Percentiles rank a stretch among this genome's conserved stretches.
Evolutionary conservation across 2,329 filamentous ascomycete species (phyloP).

Genomic region (Seiridium cupressi): DNA sequence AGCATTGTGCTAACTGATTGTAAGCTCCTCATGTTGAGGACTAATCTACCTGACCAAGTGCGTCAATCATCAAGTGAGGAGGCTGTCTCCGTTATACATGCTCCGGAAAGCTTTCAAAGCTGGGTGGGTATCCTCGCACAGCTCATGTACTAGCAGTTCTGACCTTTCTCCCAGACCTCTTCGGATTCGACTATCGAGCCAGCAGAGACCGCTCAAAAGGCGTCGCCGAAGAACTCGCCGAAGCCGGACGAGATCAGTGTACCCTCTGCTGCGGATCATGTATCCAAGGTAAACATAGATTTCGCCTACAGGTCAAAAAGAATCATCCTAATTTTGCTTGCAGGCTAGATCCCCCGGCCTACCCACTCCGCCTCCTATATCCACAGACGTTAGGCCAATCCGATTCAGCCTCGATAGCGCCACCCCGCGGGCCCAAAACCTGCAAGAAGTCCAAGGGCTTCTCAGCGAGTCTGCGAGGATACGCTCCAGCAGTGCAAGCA

Average conservation of each 20-base stretch:
- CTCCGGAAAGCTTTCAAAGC: slow-evolving; percentile 75
- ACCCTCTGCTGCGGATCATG: slow-evolving; percentile 31
- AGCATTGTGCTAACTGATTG: slow-evolving; percentile 9
- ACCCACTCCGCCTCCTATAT: slow-evolving; percentile 68
- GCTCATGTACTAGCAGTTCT: background rate
- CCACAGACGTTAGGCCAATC: slow-evolving; percentile 68
- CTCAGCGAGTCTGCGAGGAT: slow-evolving; percentile 50
- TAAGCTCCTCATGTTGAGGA: slow-evolving; percentile 53
- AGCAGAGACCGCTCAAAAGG: slow-evolving; percentile 27
- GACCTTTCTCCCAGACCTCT: slow-evolving; percentile 36
- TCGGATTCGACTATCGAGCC: slow-evolving; percentile 35
- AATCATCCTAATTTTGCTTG: background rate
- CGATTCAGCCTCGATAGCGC: slow-evolving; percentile 66
- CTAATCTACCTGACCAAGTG: slow-evolving; percentile 55
- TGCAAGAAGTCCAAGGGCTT: slow-evolving; percentile 66
- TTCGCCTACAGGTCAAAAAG: background rate
- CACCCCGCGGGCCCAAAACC: slow-evolving; percentile 81
- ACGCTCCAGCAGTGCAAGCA: slow-evolving; percentile 68
- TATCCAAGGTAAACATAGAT: slow-evolving; percentile 30
- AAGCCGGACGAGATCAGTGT: slow-evolving; percentile 33
- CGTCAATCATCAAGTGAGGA: slow-evolving; percentile 67
- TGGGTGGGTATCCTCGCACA: slow-evolving; percentile 58
- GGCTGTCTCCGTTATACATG: slow-evolving; percentile 87
- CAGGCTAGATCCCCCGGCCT: slow-evolving; percentile 35
- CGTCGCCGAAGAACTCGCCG: slow-evolving; percentile 35